These are phyloP conservation scores for Hypoxylon rickii DNA, from an alignment of 495 filamentous ascomycete species.

Conservation along the genomic window DNA sequence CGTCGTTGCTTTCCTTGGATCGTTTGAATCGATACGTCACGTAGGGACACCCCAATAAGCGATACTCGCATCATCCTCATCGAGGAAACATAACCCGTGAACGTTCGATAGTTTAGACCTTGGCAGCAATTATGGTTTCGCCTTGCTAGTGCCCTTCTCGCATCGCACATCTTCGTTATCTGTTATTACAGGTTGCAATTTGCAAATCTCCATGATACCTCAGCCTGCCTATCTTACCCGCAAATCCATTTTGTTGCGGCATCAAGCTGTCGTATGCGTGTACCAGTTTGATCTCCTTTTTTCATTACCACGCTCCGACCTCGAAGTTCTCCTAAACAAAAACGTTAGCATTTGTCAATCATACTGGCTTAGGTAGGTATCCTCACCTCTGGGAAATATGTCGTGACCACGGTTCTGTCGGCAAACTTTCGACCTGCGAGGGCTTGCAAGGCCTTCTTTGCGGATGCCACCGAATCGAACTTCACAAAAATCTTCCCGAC, in stretches of 20 bases:
- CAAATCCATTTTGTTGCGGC: constrained; percentile 1
- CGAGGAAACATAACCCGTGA: constrained; percentile 5
- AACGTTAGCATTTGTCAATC: constrained; percentile 1
- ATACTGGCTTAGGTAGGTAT: neutral
- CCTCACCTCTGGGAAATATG: constrained; percentile 88
- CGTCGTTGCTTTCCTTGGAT: too few species aligned
- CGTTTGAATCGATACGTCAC: too few species aligned
- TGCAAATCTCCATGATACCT: constrained; percentile 6
- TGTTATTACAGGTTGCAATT: constrained; percentile 24
- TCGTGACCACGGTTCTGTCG: constrained; percentile 92
- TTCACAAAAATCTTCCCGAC: constrained; percentile 98
- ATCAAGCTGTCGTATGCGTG: constrained; percentile 35
- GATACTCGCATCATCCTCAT: too few species aligned
- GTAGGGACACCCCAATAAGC: too few species aligned
- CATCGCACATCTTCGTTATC: constrained; percentile 7
- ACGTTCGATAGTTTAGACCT: constrained; percentile 4
- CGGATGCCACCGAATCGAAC: constrained; percentile 76
- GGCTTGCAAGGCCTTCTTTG: constrained; percentile 81
- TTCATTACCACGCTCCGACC: constrained; percentile 70
- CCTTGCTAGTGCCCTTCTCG: constrained; percentile 16
- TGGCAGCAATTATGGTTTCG: constrained; percentile 5
- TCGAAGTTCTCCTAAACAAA: constrained; percentile 72
- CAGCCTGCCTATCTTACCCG: constrained; percentile 5
- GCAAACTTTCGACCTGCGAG: constrained; percentile 94
- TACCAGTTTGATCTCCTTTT: constrained; percentile 7